Conservation (phyloP, 2,329 filamentous ascomycete species). For the Tolypocladium inflatum region DNA sequence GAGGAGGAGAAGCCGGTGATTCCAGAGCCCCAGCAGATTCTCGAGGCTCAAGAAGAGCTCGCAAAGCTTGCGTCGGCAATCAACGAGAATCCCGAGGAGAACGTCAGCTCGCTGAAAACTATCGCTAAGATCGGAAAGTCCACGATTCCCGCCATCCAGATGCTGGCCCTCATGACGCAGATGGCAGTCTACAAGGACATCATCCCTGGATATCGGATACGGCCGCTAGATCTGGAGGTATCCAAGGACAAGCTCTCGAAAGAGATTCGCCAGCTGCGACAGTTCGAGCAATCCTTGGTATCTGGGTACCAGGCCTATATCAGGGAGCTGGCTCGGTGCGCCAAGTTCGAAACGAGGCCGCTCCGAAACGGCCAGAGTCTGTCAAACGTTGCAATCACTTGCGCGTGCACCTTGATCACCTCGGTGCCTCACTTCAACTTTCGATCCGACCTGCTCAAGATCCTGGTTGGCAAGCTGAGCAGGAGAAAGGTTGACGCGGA, state of each 20-base stretch:
- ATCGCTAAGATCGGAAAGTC: constrained; percentile 66
- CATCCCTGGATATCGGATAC: constrained; percentile 92
- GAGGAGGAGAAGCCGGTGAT: constrained; percentile 52
- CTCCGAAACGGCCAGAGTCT: constrained; percentile 38
- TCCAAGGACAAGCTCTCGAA: constrained; percentile 78
- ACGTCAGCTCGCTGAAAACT: constrained; percentile 68
- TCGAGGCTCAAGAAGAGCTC: constrained; percentile 84
- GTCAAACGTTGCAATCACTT: constrained; percentile 70
- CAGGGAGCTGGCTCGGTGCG: constrained; percentile 59
- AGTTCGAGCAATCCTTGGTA: constrained; percentile 82
- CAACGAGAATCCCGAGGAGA: constrained; percentile 90
- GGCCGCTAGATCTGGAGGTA: constrained; percentile 66
- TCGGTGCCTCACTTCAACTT: constrained; percentile 97
- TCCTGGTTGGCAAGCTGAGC: constrained; percentile 77
- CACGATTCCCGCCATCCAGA: constrained; percentile 64
- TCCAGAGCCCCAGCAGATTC: constrained; percentile 68
- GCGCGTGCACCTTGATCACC: constrained; percentile 70
- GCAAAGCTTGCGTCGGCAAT: constrained; percentile 71
- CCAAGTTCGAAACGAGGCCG: constrained; percentile 42
- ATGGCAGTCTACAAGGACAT: constrained; percentile 89
- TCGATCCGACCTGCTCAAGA: constrained; percentile 75
- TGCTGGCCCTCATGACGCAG: constrained; percentile 78
- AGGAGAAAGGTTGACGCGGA: constrained; percentile 61
- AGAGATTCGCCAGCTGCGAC: constrained; percentile 72
- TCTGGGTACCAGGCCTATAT: constrained; percentile 79